Conservation (phyloP, 2,329 filamentous ascomycete species). For the Endocalyx cinctus region DNA sequence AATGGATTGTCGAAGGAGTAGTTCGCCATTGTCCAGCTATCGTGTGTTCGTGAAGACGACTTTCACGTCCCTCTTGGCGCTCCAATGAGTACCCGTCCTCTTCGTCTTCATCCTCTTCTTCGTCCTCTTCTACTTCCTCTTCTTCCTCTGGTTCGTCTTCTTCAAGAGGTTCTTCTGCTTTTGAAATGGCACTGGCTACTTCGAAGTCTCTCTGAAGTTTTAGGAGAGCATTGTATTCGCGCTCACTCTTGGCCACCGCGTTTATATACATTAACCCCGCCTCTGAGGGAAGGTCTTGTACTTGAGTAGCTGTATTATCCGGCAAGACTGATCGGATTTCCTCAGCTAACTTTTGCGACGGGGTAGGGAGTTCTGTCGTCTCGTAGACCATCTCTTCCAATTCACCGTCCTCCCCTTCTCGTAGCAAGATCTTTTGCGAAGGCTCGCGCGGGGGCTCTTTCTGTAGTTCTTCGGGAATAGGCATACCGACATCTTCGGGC, state of each 20-base stretch:
- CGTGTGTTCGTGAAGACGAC: conserved; percentile 70
- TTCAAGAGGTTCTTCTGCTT: conserved; percentile 27
- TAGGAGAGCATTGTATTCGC: conserved; percentile 50
- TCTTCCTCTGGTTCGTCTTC: conserved; percentile 26
- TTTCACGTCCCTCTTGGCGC: conserved; percentile 21
- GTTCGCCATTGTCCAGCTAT: conserved; percentile 69
- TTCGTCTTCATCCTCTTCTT: conserved; percentile 34
- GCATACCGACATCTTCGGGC: conserved; percentile 54
- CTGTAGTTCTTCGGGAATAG: conserved; percentile 24
- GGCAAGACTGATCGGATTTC: conserved; percentile 18
- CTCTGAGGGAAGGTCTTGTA: conserved; percentile 25
- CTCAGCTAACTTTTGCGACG: conserved; percentile 16
- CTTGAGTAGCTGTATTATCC: conserved; percentile 8
- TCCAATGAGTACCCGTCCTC: conserved; percentile 32
- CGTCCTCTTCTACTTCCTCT: conserved; percentile 25
- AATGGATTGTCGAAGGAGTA: conserved; percentile 65
- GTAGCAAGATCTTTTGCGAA: conserved; percentile 44
- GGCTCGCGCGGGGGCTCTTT: conserved; percentile 5
- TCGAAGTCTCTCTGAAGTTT: conserved; percentile 57
- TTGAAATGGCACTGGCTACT: conserved; percentile 28
- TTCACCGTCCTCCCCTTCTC: conserved; percentile 50
- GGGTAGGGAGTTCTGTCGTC: conserved; percentile 5
- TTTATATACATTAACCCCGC: conserved; percentile 39
- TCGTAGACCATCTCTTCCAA: conserved; percentile 58
- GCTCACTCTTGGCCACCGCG: conserved; percentile 47